Percentiles rank a stretch among this genome's conserved stretches.
Conservation (phyloP, 23 red algal genomes). For the Gracilaria gracilis region DNA sequence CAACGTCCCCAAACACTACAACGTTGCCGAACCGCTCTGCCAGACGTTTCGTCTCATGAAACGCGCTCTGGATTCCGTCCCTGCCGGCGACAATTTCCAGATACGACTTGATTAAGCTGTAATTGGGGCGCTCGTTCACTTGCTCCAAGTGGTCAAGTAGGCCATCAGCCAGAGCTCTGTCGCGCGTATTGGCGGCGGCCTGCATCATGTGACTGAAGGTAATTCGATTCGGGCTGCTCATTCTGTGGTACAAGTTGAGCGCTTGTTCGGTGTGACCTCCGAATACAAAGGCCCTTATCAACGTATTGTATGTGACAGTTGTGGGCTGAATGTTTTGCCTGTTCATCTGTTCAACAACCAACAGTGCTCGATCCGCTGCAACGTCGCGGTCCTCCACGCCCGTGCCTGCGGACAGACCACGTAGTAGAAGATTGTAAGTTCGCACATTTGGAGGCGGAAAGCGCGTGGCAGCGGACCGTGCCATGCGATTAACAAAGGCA, state of each 20-base stretch:
- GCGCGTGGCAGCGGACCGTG: background rate
- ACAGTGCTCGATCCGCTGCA: constrained; percentile 46
- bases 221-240: constrained; percentile 50
- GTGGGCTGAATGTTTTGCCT: constrained; percentile 53
- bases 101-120: constrained; percentile 64
- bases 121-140: constrained; percentile 58
- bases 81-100: constrained; percentile 39
- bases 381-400: constrained; percentile 51
- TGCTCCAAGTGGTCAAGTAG: constrained; percentile 21
- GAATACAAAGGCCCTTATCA: constrained; percentile 50
- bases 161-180: constrained; percentile 29
- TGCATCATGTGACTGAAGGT: constrained; percentile 70
- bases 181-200: constrained; percentile 51
- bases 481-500: constrained; percentile 58
- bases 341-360: constrained; percentile 52
- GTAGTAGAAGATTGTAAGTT: constrained; percentile 68
- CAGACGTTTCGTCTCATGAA: constrained; percentile 44
- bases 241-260: constrained; percentile 53
- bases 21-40: constrained; percentile 46
- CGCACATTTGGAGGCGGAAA: constrained; percentile 51
- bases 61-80: constrained; percentile 30
- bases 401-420: constrained; percentile 43
- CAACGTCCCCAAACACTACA: constrained; percentile 66
- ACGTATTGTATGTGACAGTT: constrained; percentile 58
- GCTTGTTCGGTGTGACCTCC: constrained; percentile 48